Evolutionary conservation across 2,329 filamentous ascomycete genomes (phyloP).

Genomic region (Juglanconis oblonga): DNA sequence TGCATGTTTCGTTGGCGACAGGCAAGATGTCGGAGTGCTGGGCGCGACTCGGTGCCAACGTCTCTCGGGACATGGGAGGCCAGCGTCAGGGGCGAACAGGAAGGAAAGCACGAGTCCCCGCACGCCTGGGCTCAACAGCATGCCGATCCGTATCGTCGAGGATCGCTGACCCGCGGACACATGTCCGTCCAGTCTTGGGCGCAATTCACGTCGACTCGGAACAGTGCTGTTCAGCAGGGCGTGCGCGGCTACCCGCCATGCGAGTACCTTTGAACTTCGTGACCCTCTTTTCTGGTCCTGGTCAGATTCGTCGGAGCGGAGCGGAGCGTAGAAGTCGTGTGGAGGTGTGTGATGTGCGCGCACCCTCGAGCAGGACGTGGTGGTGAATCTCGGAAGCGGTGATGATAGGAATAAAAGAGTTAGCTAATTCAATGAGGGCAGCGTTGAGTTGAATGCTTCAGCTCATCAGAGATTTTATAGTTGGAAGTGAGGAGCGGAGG

Average conservation of each 20-base stretch:
- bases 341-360: neutral
- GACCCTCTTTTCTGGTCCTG: neutral
- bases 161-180: neutral
- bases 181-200: constrained; percentile 4
- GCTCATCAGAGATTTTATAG: too few species aligned
- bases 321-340: neutral
- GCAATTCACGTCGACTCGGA: neutral
- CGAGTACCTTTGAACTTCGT: constrained; percentile 9
- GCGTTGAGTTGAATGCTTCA: too few species aligned
- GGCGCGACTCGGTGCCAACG: neutral
- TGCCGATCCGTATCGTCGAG: neutral
- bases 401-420: too few species aligned
- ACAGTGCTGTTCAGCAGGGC: constrained; percentile 1
- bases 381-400: neutral
- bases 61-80: neutral
- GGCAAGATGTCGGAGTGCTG: neutral
- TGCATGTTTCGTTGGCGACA: neutral
- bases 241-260: constrained; percentile 9
- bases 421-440: too few species aligned
- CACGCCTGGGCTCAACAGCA: constrained; percentile 5
- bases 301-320: neutral
- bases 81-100: neutral
- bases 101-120: constrained; percentile 10
- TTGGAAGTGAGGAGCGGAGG: too few species aligned
- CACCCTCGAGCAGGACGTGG: neutral